Evolutionary conservation across 1,139 yeast species (phyloP), one percentile per base, ranked within the genome.

Genomic region (Debaryomycetaceae sp.): DNA sequence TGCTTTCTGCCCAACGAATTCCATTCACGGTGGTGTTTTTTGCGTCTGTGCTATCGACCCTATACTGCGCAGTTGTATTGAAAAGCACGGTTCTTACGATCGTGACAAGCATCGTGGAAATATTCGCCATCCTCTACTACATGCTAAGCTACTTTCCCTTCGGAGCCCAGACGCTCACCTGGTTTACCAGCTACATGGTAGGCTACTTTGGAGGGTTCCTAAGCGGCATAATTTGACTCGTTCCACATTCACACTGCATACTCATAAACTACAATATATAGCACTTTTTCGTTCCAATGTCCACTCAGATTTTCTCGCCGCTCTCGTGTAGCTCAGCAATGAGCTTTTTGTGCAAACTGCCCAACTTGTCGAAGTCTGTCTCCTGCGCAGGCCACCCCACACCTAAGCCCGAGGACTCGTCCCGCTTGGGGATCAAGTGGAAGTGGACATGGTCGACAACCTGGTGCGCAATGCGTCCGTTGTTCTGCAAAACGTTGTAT

Each of bases 371-470:
- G 60, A 85, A 79, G 59, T 85, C 85, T 42, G 93, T 85, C 45
- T 75, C 78, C 53, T 82, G 80, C n/a, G 88, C 83, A 5, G 97
- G 97, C 97, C 98, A 91, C 31, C 93, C 96, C 34, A 91, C 90
- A 34, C 75, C 76, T 51, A 91, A 76, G 0, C 98, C 98, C 14
- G 90, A 72, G 36, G 75, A 75, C 2, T 64, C 71, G 55, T 83
- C 83, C 47, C 76, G 76, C 76, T 91, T 91, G 38, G 99, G 99
- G 59, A 93, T 93, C 66, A 93, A 80, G 63, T 93, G 99, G 77
- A 93, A 87, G 65, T 91, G 99, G 46, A 91, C 97, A 64, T 93
- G 99, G 58, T 87, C 96, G 49, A 93, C 97, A 47, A 76, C 82
- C 68, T 93, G 98, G 63, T 91, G 97, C 22, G 98, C 98, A 60